Evolutionary conservation across 495 filamentous ascomycete genomes (phyloP).

Genomic region (Aspergillus bridgeri): DNA sequence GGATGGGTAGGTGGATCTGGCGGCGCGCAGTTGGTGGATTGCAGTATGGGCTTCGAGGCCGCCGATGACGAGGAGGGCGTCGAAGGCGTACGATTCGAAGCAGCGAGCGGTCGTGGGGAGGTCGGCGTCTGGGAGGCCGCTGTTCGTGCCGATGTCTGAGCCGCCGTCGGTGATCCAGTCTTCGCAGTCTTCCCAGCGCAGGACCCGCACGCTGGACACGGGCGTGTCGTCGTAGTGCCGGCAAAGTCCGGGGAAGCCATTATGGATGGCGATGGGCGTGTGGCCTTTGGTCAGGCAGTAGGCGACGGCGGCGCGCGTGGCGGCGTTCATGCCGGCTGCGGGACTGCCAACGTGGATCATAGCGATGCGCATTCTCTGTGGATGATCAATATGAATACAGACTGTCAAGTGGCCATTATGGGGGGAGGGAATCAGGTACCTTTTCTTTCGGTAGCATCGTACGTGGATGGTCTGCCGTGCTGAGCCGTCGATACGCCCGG

Average conservation of each 20-base stretch:
- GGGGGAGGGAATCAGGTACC: conserved; percentile 35
- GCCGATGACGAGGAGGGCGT: conserved; percentile 85
- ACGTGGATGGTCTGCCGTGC: conserved; percentile 58
- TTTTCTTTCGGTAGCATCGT: conserved; percentile 64
- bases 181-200: conserved; percentile 88
- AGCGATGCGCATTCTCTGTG: conserved; percentile 78
- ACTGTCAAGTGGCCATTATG: not conserved
- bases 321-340: conserved; percentile 94
- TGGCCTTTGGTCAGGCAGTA: conserved; percentile 90
- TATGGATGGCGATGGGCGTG: conserved; percentile 83
- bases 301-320: conserved; percentile 87
- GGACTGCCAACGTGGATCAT: conserved; percentile 95
- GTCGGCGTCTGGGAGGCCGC: conserved; percentile 76
- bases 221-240: conserved; percentile 82
- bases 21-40: conserved; percentile 75
- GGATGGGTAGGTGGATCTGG: conserved; percentile 67
- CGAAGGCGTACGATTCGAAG: conserved; percentile 79
- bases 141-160: conserved; percentile 94
- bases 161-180: conserved; percentile 91
- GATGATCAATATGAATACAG: conserved; percentile 1
- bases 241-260: conserved; percentile 92
- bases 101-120: conserved; percentile 74
- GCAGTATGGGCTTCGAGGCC: conserved; percentile 95
- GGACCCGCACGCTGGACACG: conserved; percentile 71
- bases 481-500: conserved; percentile 81